phyloP scores from a whole-genome alignment of 495 filamentous ascomycete genomes.

The Rhizodiscina lignyota region DNA sequence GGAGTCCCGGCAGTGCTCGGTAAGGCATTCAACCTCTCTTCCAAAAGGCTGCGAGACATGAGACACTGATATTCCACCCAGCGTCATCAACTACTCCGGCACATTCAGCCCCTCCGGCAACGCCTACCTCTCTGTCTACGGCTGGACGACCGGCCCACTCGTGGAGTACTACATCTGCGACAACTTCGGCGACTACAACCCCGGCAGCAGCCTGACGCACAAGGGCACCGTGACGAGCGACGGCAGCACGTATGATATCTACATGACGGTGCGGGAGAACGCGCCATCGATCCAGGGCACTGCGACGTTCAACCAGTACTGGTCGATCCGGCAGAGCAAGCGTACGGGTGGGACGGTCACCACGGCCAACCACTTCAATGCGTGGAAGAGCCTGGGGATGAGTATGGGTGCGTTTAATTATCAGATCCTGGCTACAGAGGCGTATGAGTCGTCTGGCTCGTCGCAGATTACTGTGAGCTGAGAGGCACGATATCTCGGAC shows the following conservation, averaged over 20 bases:
- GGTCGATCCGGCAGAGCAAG: conserved; percentile 37
- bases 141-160: conserved; percentile 43
- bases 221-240: conserved; percentile 11
- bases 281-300: conserved; percentile 38
- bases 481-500: too few species aligned
- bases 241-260: conserved; percentile 14
- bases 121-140: conserved; percentile 43
- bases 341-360: conserved; percentile 36
- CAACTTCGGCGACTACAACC: conserved; percentile 38
- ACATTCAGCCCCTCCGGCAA: conserved; percentile 41
- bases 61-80: conserved; percentile 6
- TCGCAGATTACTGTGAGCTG: conserved; percentile 23
- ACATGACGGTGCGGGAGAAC: conserved; percentile 10
- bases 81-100: conserved; percentile 37
- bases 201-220: conserved; percentile 16
- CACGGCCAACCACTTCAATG: conserved; percentile 22
- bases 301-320: conserved; percentile 44
- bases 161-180: conserved; percentile 53
- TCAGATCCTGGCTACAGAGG: conserved; percentile 31
- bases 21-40: conserved; percentile 9
- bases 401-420: conserved; percentile 20
- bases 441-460: conserved; percentile 30
- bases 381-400: conserved; percentile 21
- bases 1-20: conserved; percentile 34
- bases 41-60: background rate